Evolutionary conservation across 352 stramenopile genomes (phyloP).

Genomic region (Phytophthora chlamydospora): DNA sequence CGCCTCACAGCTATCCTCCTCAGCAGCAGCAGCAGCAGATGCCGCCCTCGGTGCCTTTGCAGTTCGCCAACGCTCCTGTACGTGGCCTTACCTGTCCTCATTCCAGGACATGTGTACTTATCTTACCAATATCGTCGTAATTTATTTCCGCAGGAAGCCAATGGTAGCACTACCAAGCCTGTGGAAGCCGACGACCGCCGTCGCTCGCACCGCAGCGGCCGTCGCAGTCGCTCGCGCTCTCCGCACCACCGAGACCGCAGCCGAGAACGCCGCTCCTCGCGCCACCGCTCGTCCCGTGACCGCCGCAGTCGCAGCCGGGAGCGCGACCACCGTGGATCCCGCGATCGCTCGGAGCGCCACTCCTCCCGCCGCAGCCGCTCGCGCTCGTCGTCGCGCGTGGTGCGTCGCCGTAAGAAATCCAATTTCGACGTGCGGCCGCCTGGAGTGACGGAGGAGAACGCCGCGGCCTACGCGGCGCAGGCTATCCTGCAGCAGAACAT

Average conservation of each 20-base stretch:
- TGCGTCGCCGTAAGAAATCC: constrained; percentile 72
- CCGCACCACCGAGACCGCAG: constrained; percentile 45
- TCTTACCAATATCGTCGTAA: not conserved
- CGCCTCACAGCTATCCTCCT: constrained; percentile 21
- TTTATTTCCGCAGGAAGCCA: constrained; percentile 32
- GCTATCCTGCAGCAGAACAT: constrained; percentile 88
- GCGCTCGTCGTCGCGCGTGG: constrained; percentile 49
- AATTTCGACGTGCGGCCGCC: constrained; percentile 86
- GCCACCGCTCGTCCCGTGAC: constrained; percentile 47
- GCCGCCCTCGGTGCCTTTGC: constrained; percentile 35
- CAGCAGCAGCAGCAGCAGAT: constrained; percentile 22
- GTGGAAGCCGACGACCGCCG: constrained; percentile 30
- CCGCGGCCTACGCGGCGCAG: constrained; percentile 81
- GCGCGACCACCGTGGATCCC: constrained; percentile 37
- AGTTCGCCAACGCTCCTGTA: constrained; percentile 74
- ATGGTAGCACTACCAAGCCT: constrained; percentile 16
- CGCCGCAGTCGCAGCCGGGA: constrained; percentile 51
- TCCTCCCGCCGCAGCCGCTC: constrained; percentile 49
- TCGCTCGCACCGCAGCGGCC: constrained; percentile 47
- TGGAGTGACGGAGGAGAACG: constrained; percentile 84
- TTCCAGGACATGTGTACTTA: constrained; percentile 3
- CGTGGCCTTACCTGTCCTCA: constrained; percentile 3
- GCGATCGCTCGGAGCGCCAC: constrained; percentile 47
- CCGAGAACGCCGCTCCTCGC: constrained; percentile 45
- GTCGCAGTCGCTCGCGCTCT: constrained; percentile 50